A percentile compares a stretch with the other conserved stretches of the same genome.
phyloP scores from a whole-genome alignment of 2,329 filamentous ascomycete genomes.

The Fonsecaea pugnacius region DNA sequence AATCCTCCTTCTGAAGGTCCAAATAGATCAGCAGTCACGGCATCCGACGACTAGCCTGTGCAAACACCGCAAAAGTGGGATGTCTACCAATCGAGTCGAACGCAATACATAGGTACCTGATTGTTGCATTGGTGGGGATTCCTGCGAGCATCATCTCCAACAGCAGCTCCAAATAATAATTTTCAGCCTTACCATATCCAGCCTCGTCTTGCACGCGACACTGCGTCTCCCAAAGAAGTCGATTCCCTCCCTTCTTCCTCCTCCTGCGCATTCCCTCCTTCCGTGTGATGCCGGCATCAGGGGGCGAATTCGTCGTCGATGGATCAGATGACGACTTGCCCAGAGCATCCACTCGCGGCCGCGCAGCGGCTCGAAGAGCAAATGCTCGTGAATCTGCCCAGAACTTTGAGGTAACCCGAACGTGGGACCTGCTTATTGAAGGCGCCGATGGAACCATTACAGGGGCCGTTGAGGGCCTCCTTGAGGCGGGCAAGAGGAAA shows the following conservation, averaged over 20 bases:
- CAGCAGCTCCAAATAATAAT: conserved; percentile 7
- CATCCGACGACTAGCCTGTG: neutral
- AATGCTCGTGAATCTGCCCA: conserved; percentile 44
- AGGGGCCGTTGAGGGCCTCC: conserved; percentile 69
- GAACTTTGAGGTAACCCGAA: conserved; percentile 55
- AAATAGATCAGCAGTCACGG: conserved; percentile 6
- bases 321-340: conserved; percentile 53
- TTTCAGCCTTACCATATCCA: conserved; percentile 18
- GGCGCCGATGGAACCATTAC: conserved; percentile 78
- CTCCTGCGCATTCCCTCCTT: neutral
- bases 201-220: conserved; percentile 41
- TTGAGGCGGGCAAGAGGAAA: conserved; percentile 82
- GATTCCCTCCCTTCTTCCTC: conserved; percentile 5
- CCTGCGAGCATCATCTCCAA: conserved; percentile 19
- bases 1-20: conserved; percentile 6
- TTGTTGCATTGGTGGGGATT: conserved; percentile 1
- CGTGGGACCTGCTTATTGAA: conserved; percentile 73
- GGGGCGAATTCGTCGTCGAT: conserved; percentile 48
- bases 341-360: conserved; percentile 29
- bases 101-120: neutral
- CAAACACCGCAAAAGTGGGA: neutral
- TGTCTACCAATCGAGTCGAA: neutral
- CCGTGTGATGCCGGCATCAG: conserved; percentile 48
- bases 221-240: neutral
- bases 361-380: conserved; percentile 29